A percentile compares a stretch with the other conserved stretches of the same genome.
phyloP scores from a whole-genome alignment of 108 stramenopile species.

The Seminavis robusta region DNA sequence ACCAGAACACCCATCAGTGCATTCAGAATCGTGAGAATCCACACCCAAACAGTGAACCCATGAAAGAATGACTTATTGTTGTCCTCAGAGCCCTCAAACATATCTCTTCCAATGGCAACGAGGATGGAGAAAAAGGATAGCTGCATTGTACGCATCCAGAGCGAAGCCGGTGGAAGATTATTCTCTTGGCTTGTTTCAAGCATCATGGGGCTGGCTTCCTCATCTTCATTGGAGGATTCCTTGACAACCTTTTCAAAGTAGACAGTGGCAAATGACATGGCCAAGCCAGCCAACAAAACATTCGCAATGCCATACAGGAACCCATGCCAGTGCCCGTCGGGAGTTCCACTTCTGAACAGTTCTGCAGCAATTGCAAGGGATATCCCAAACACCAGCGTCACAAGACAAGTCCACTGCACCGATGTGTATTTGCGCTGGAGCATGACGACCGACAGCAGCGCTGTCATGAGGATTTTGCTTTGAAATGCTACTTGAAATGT shows the following conservation, averaged over 20 bases:
- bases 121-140: conserved; percentile 67
- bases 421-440: background rate
- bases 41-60: conserved; percentile 71
- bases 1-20: conserved; percentile 71
- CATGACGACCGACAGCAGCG: background rate
- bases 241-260: conserved; percentile 88
- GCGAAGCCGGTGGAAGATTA: background rate
- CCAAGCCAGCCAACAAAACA: background rate
- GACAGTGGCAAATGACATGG: conserved; percentile 81
- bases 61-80: too few relatives aligned
- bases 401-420: background rate
- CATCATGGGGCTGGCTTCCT: background rate
- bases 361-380: conserved; percentile 3
- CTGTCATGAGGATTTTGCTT: conserved; percentile 4
- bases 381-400: background rate
- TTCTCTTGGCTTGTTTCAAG: background rate
- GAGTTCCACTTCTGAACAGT: background rate
- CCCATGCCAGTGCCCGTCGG: background rate
- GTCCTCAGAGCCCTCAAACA: too few relatives aligned
- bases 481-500: background rate
- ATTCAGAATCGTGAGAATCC: conserved; percentile 59
- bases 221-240: conserved; percentile 15
- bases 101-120: conserved; percentile 44
- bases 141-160: conserved; percentile 88
- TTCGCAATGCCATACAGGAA: background rate